Conservation (phyloP, 768 basidiomycete genomes). For the Termitomyces eurrhizus region DNA sequence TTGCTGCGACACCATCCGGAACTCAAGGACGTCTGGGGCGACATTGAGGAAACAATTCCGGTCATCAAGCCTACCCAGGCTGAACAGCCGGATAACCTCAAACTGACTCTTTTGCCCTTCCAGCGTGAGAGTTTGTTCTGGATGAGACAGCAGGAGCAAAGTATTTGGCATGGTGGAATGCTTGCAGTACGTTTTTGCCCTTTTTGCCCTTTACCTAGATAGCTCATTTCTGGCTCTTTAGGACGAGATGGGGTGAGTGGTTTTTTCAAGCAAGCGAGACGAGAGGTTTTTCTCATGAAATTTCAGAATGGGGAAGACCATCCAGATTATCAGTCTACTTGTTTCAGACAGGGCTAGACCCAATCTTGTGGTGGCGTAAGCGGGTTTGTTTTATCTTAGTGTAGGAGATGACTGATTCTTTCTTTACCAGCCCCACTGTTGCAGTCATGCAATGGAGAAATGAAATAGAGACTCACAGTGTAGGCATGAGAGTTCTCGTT, state of each 20-base stretch:
- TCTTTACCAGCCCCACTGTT: slow-evolving; percentile 38
- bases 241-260: slow-evolving; percentile 87
- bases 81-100: slow-evolving; percentile 79
- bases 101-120: slow-evolving; percentile 86
- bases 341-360: slow-evolving; percentile 75
- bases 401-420: slow-evolving; percentile 26
- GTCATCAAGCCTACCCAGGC: slow-evolving; percentile 65
- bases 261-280: neutral
- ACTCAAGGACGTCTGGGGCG: slow-evolving; percentile 82
- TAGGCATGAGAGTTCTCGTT: slow-evolving; percentile 80
- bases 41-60: slow-evolving; percentile 62
- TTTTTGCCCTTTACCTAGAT: neutral
- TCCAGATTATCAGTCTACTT: slow-evolving; percentile 91
- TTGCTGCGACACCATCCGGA: slow-evolving; percentile 75
- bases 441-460: slow-evolving; percentile 85
- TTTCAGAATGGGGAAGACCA: slow-evolving; percentile 87
- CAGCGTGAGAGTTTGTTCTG: slow-evolving; percentile 92
- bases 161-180: slow-evolving; percentile 88
- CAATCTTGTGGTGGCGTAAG: slow-evolving; percentile 89
- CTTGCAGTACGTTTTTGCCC: slow-evolving; percentile 60
- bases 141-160: slow-evolving; percentile 93
- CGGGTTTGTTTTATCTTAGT: slow-evolving; percentile 6
- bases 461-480: slow-evolving; percentile 85
- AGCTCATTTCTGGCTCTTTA: slow-evolving; percentile 21
- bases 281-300: slow-evolving; percentile 3